Evolutionary conservation across 495 filamentous ascomycete genomes (phyloP).

Genomic region (Trichoderma gamsii): DNA sequence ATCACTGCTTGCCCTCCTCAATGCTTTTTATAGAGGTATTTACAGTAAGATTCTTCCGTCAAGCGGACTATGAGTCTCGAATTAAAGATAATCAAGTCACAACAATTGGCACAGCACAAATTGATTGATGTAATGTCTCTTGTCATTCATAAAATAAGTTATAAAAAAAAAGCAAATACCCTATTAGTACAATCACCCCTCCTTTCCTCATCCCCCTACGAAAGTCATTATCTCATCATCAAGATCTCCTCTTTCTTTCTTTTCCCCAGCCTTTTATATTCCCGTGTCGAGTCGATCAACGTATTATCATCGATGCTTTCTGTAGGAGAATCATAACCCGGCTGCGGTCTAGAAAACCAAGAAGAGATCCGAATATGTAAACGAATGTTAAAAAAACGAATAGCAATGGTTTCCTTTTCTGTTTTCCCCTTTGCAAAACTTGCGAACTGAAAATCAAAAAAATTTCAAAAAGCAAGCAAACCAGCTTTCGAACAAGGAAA

Average conservation of each 20-base stretch:
- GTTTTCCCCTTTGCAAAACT: neutral
- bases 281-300: neutral
- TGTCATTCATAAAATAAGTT: conserved; percentile 13
- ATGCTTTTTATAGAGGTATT: neutral
- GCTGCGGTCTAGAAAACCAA: neutral
- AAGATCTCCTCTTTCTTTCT: neutral
- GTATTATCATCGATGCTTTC: neutral
- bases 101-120: neutral
- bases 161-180: neutral
- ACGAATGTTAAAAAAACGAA: conserved; percentile 7
- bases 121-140: conserved; percentile 15
- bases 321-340: neutral
- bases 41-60: no score
- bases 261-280: neutral
- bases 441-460: conserved; percentile 11
- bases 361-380: neutral
- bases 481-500: neutral
- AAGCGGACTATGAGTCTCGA: neutral
- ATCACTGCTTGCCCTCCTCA: no score
- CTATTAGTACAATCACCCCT: neutral
- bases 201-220: neutral
- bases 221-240: conserved; percentile 4
- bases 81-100: neutral
- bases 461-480: neutral
- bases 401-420: neutral